phyloP scores from a whole-genome alignment of 768 basidiomycete genomes.

The Hirschioporus abietinus region DNA sequence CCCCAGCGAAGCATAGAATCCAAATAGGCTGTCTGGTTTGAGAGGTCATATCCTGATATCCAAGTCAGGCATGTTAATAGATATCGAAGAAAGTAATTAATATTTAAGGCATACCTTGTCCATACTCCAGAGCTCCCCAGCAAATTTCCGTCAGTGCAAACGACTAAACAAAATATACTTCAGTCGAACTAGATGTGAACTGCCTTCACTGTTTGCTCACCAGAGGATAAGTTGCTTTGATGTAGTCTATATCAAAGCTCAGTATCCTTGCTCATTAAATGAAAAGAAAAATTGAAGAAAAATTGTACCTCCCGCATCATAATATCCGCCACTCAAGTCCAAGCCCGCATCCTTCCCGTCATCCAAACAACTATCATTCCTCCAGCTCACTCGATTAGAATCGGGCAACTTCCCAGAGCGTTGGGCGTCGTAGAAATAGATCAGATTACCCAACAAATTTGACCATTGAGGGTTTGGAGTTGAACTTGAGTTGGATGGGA shows the following conservation, averaged over 20 bases:
- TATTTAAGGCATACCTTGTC: constrained; percentile 46
- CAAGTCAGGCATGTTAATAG: constrained; percentile 6
- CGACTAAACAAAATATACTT: constrained; percentile 37
- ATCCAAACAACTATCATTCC: constrained; percentile 71
- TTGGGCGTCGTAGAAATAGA: constrained; percentile 93
- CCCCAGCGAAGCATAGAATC: constrained; percentile 90
- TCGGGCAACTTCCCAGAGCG: constrained; percentile 69
- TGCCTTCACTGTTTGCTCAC: constrained; percentile 32
- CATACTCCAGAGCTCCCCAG: constrained; percentile 86
- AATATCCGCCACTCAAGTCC: constrained; percentile 84
- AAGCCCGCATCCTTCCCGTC: constrained; percentile 73
- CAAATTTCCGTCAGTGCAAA: constrained; percentile 81
- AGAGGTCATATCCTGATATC: constrained; percentile 64
- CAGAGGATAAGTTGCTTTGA: constrained; percentile 83
- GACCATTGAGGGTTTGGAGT: constrained; percentile 78
- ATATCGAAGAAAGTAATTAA: constrained; percentile 1
- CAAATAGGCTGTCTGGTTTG: constrained; percentile 88
- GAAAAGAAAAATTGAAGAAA: constrained; percentile 4
- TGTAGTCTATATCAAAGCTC: constrained; percentile 53
- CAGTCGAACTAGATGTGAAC: constrained; percentile 5
- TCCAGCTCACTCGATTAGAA: constrained; percentile 76
- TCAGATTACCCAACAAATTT: constrained; percentile 67
- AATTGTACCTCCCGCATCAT: constrained; percentile 81
- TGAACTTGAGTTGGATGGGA: constrained; percentile 29
- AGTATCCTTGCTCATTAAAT: neutral